Conservation (phyloP, 116 monocot species). For the Phalaenopsis hybrid region DNA sequence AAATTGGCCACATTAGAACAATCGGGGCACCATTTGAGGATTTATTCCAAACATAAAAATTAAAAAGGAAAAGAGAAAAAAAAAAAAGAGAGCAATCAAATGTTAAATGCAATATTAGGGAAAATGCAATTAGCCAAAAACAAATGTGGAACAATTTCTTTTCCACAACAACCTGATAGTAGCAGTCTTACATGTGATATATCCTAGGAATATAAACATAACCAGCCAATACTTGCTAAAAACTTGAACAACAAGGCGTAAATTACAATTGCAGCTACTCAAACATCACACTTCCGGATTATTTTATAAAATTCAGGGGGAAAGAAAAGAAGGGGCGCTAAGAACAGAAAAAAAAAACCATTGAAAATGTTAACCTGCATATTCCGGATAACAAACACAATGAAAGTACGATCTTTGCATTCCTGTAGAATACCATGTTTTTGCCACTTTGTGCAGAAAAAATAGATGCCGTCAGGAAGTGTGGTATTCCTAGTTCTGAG, state of each 20-base stretch:
- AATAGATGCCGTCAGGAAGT: slow-evolving; percentile 86
- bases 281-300: background rate
- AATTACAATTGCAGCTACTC: background rate
- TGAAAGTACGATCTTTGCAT: slow-evolving; percentile 55
- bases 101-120: background rate
- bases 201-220: background rate
- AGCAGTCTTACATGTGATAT: background rate
- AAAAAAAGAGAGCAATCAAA: background rate
- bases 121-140: background rate
- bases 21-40: too few species aligned
- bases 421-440: slow-evolving; percentile 46
- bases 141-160: background rate
- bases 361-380: slow-evolving; percentile 53
- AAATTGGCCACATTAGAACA: too few species aligned
- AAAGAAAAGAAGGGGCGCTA: background rate
- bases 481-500: slow-evolving; percentile 81
- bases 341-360: background rate
- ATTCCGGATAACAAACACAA: slow-evolving; percentile 85
- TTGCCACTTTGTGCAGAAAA: slow-evolving; percentile 91
- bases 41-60: too few species aligned
- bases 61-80: background rate
- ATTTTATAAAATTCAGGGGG: background rate
- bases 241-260: background rate
- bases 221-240: background rate
- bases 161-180: background rate